Evolutionary conservation across 306 rosid species (phyloP), one percentile per base, ranked within the genome.

Genomic region (Cicer arietinum): DNA sequence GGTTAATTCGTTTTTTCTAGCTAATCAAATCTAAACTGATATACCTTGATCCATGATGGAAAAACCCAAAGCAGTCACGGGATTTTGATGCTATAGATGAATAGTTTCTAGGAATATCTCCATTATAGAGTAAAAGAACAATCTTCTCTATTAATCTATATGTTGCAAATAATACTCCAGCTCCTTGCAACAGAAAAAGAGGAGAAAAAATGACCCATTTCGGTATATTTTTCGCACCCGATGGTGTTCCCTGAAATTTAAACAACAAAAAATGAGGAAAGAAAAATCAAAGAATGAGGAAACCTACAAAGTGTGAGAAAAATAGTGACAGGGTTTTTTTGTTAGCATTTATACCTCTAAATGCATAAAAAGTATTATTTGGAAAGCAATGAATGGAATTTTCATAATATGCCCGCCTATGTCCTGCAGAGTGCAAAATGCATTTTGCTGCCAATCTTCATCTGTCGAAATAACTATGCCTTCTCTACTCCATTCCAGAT

Each of bases 361-460:
- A 77, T 73, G 92, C 95, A 93, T 88, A 76, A 93, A 88, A 54
- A 93, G 91, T 45, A 93, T 69, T 71, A 93, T 75, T 80, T 93
- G 96, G 85, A 89, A 93, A 81, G 52, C 60, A 67, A 93, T 85
- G 44, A 93, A 54, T 67, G 96, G 98, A 80, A 93, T 69, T 84
- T 93, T 93, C 93, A 93, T 94, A 52, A 91, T 74, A 83, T 94
- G 98, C 14, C 98, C 97, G 46, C 97, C 96, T 44, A 94, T 82
- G 78, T 91, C 94, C 82, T 88, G 97, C 64, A 87, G 80, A 83
- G 79, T 86, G 82, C 98, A 94, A 39, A 88, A 58, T 48, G 86
- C 70, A 56, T 69, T 56, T 57, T 86, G 90, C 50, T 69, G 86
- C 59, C 73, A 80, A 69, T 84, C 89, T 48, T 91, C 97, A 35